Base-by-base conservation (phyloP, 768 basidiomycete genomes). In the Gymnopilus junonius region DNA sequence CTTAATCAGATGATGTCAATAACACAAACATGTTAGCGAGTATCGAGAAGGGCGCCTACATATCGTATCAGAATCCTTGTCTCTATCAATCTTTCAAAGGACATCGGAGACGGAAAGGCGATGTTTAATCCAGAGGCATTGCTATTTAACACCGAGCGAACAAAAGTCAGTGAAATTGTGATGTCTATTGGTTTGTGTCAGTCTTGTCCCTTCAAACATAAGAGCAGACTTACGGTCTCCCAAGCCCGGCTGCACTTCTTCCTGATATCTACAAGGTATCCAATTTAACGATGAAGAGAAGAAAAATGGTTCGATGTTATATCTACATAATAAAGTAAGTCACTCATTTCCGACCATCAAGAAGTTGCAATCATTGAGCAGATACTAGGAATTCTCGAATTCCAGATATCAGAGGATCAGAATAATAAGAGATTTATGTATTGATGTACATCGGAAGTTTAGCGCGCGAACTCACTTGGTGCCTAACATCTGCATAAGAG, bases 201-300 rank as follows among this genome's bases (percentile, higher is more conserved):
- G 20, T 32, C 8, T 48, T 20, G n/a, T 48, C 50, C 20, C 34
- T 58, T 57, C 11, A 17, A 40, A 21, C 54, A 25, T 8, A 12
- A 48, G n/a, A 20, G 21, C 23, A 29, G 34, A 56, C 86, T 67
- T 65, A 88, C 86, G 87, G 73, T 89, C 87, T 67, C 85, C 82
- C 48, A 74, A 39, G 7, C 74, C 72, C 15, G 69, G 68, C 4
- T 65, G 35, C 0, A 80, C 60, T 53, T 79, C 82, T 65, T 88
- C 87, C 64, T 87, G 83, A 55, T 84, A 90, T 58, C 87, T 82
- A 1, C 86, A 85, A 2, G 88, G 88, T 64, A 89, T 90, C 87
- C 87, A 88, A 62, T 85, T 87, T 2, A 87, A 65, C 14, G 86
- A 85, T 0, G 87, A 88, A 0, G 87, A 87, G 66, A 84, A 89